phyloP scores from a whole-genome alignment of 805 yeast species.

The Candida railenensis region DNA sequence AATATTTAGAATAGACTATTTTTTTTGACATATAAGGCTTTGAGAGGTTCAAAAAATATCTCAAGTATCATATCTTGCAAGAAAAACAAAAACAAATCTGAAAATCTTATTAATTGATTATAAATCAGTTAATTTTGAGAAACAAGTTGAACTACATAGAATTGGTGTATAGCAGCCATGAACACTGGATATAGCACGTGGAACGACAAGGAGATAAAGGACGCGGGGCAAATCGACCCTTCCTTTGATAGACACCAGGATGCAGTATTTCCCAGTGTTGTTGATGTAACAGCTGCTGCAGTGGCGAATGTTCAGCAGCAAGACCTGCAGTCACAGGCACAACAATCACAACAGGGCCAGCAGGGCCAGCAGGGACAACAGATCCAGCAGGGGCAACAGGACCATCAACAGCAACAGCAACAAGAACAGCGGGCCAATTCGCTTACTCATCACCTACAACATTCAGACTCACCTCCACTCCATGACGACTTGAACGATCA shows the following conservation, averaged over 20 bases:
- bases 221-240: slow-evolving; percentile 30
- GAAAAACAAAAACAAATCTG: not conserved
- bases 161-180: slow-evolving; percentile 11
- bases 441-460: slow-evolving; percentile 5
- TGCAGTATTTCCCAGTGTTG: slow-evolving; percentile 23
- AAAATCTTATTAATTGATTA: not conserved
- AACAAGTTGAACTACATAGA: not conserved
- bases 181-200: slow-evolving; percentile 22
- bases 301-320: slow-evolving; percentile 22
- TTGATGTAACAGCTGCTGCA: slow-evolving; percentile 22
- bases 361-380: slow-evolving; percentile 9
- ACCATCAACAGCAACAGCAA: slow-evolving; percentile 6
- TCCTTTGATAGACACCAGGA: slow-evolving; percentile 26
- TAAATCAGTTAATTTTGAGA: not conserved
- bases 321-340: slow-evolving; percentile 7
- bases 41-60: not conserved
- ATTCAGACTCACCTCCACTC: not conserved
- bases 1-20: not conserved
- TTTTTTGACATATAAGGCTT: not conserved
- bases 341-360: slow-evolving; percentile 12
- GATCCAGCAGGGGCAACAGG: slow-evolving; percentile 7
- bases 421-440: slow-evolving; percentile 10
- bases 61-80: not conserved
- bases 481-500: slow-evolving; percentile 10
- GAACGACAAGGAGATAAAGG: slow-evolving; percentile 21